Evolutionary conservation across 441 rosid genomes (phyloP), one percentile per base, ranked within the genome.

Genomic region (Pelargonium citronellum): DNA sequence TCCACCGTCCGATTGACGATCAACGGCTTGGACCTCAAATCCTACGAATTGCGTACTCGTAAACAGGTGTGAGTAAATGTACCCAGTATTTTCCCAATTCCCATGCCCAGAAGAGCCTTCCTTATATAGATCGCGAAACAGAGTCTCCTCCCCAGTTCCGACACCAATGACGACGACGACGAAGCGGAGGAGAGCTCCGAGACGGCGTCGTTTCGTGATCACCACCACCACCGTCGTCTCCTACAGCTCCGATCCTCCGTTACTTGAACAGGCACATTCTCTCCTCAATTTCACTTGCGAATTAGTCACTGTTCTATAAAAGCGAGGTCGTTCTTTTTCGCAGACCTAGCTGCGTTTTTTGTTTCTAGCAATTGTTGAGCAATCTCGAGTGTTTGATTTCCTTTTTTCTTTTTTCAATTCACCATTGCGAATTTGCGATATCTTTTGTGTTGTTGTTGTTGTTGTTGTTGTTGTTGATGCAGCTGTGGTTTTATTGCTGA

Each of bases 101-200:
- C 58, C 58, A 51, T 13, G 58, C 17, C 58, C 58, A n/a, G 16
- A 51, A 15, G 19, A 51, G 58, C 20, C 20, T 5, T 4, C 20
- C 20, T 15, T n/a, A 53, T 53, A 53, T 53, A 53, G 7, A 53
- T 15, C 60, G 60, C 22, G 60, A 53, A 53, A 53, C 60, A 53
- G 22, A 16, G 22, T 5, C 20, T 53, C 60, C 20, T 53, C 60
- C 60, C 6, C 60, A 53, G 60, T 17, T 53, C 60, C 16, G 60
- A 53, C 60, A 53, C 19, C 60, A 53, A 15, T n/a, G 17, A 53
- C 57, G n/a, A 16, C 17, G 60, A 51, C 60, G 60, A 53, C 60
- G 60, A 53, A n/a, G 60, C 16, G 60, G 60, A 53, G 22, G 60
- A 53, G 20, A 53, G 17, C n/a, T 53, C 60, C 19, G 60, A 53